Base-by-base conservation (phyloP, 805 yeast genomes). In the Candida coleopterorum region DNA sequence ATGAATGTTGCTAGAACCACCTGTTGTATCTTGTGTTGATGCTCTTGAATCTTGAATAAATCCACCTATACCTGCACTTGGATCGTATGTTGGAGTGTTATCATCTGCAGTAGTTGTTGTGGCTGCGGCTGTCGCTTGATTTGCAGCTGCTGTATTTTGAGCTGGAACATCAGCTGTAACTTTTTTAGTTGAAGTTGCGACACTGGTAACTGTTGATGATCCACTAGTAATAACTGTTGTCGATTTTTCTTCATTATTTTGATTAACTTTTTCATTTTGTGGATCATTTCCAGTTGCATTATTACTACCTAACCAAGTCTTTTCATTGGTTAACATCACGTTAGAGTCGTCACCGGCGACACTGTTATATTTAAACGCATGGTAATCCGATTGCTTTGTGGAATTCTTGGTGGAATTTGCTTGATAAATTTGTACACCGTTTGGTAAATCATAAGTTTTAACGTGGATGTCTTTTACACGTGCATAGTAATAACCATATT, bases 401-500 rank as follows among this genome's bases (percentile, higher is more conserved):
- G 81, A 81, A 23, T 60, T 58, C 30, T 52, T 57, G 33, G 72
- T 55, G 32, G 81, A 81, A 23, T 60, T 58, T 34, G 56, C 56
- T 26, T 52, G 53, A 16, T 54, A 45, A 31, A 44, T 43, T 28
- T 50, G 47, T 20, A 79, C 70, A 24, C 64, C 74, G 9, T 65
- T 48, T 20, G 96, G 96, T 25, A 87, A 75, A 50, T 74, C 86
- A 60, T 85, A 83, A 52, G 94, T 77, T 35, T 75, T 70, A 33
- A 88, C 72, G 11, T 71, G 66, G 25, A 86, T 68, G 30, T 73
- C 70, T 49, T 79, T 68, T 32, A 89, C 50, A 40, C 74, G 69
- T 18, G 84, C 79, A 55, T 78, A 86, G 64, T 75, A 81, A 66
- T 88, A 89, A n/a, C 97, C 96, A 35, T 80, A 75, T 39, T 82